These are phyloP conservation scores for Coemansia sp. DNA, from an alignment of 192 early-diverging fungal genomes.

Conservation along the genomic window DNA sequence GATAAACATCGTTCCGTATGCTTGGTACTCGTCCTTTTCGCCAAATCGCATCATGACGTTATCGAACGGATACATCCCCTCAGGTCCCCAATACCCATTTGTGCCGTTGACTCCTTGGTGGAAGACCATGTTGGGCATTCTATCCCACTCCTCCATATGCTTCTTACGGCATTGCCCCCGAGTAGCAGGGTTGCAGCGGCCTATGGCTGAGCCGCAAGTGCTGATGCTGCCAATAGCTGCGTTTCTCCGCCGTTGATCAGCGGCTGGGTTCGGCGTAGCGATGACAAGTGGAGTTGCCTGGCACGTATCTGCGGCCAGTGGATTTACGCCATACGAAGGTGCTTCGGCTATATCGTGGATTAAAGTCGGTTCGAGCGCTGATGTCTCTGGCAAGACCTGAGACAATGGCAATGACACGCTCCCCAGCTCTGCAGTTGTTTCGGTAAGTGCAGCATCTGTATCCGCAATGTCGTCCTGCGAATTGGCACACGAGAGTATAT, in stretches of 20 bases:
- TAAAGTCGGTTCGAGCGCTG: neutral
- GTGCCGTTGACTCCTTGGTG: constrained; percentile 37
- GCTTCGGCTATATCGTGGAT: neutral
- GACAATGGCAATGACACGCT: neutral
- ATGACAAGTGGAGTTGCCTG: neutral
- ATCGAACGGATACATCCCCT: constrained; percentile 49
- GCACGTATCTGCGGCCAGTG: neutral
- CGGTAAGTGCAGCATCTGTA: constrained; percentile 11
- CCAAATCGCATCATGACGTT: constrained; percentile 46
- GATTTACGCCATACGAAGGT: neutral
- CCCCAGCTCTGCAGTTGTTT: neutral
- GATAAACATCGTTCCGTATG: constrained; percentile 52
- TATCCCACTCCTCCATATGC: constrained; percentile 30
- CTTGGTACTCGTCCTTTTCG: constrained; percentile 39
- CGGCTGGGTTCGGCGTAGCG: neutral
- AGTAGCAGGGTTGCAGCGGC: neutral
- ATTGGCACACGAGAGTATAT: neutral
- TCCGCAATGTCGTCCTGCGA: constrained; percentile 20
- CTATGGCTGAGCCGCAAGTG: neutral
- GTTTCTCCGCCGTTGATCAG: neutral
- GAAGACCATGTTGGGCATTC: constrained; percentile 36
- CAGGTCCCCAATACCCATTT: constrained; percentile 44
- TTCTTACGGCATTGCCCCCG: constrained; percentile 4
- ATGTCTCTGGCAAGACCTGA: neutral
- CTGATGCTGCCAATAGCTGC: neutral